A percentile compares a stretch with the other conserved stretches of the same genome.
These are phyloP conservation scores for maize (Zea mays) DNA, from an alignment of 176 grass and related monocot genomes.

Conservation along the genomic window DNA sequence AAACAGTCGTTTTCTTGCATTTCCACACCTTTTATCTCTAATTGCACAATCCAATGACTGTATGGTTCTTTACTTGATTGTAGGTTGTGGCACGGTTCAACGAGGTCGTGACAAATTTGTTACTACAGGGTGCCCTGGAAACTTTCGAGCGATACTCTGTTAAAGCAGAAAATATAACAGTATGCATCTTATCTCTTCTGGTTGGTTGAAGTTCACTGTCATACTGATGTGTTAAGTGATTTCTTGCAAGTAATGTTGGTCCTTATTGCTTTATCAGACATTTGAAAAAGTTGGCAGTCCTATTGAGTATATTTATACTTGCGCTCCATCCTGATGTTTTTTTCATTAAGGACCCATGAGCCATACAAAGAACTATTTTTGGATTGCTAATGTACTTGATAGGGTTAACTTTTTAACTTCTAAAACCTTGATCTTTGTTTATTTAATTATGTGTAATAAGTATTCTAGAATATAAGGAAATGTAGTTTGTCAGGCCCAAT, in stretches of 20 bases:
- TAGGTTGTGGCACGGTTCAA: slow-evolving; percentile 97
- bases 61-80: slow-evolving; percentile 12
- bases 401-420: not conserved
- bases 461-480: not conserved
- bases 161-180: slow-evolving; percentile 81
- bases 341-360: not conserved
- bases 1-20: not conserved
- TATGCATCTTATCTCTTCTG: slow-evolving; percentile 35
- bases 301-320: not conserved
- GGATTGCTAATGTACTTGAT: slow-evolving; percentile 10
- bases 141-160: slow-evolving; percentile 76
- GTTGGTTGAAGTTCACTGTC: not conserved
- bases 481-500: not conserved
- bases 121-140: slow-evolving; percentile 84
- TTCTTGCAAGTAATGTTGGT: not conserved
- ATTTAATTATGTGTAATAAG: not conserved
- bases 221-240: not conserved
- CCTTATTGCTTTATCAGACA: not conserved
- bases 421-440: not conserved
- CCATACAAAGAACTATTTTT: not conserved
- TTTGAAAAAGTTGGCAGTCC: not conserved
- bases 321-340: not conserved
- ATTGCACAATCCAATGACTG: not conserved
- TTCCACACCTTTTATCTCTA: not conserved
- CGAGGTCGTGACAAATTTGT: slow-evolving; percentile 78